Percentiles rank a stretch among this genome's conserved stretches.
Evolutionary conservation across 2,329 filamentous ascomycete genomes (phyloP).

Genomic region (Venturia asperata): DNA sequence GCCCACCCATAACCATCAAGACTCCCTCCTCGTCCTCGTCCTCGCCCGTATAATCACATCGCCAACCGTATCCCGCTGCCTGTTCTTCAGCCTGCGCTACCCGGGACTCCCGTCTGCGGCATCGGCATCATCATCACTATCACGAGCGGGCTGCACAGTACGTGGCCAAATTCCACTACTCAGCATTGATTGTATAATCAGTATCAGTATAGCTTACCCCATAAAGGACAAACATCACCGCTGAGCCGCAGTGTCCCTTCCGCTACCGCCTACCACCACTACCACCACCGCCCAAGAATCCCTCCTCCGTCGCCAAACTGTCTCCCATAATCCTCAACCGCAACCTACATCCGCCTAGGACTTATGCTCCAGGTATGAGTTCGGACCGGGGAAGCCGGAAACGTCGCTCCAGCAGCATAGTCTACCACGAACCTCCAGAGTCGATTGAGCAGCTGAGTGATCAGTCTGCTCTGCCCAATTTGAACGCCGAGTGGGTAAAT

Average conservation of each 20-base stretch:
- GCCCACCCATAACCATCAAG: not conserved
- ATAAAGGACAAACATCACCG: not conserved
- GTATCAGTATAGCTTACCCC: not conserved
- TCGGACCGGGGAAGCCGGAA: constrained; percentile 51
- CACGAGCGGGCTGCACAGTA: not conserved
- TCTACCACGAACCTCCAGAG: constrained; percentile 95
- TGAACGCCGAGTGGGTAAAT: constrained; percentile 99
- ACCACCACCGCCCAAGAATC: not conserved
- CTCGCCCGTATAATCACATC: not conserved
- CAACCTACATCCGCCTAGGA: constrained; percentile 45
- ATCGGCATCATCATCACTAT: not conserved
- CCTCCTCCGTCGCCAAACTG: constrained; percentile 74
- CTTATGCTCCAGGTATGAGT: constrained; percentile 8
- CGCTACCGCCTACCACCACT: too few relatives aligned
- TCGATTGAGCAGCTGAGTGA: constrained; percentile 97
- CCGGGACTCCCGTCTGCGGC: not conserved
- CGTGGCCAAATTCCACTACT: not conserved
- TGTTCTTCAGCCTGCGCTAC: not conserved
- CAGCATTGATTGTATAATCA: not conserved
- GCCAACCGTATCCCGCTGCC: not conserved
- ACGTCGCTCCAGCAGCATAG: constrained; percentile 94
- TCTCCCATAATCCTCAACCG: constrained; percentile 85
- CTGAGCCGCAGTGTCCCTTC: not conserved
- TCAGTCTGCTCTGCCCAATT: constrained; percentile 86
- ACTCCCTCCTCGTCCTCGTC: not conserved